Conservation (phyloP, 2,329 filamentous ascomycete genomes). For the Cladophialophora psammophila region DNA sequence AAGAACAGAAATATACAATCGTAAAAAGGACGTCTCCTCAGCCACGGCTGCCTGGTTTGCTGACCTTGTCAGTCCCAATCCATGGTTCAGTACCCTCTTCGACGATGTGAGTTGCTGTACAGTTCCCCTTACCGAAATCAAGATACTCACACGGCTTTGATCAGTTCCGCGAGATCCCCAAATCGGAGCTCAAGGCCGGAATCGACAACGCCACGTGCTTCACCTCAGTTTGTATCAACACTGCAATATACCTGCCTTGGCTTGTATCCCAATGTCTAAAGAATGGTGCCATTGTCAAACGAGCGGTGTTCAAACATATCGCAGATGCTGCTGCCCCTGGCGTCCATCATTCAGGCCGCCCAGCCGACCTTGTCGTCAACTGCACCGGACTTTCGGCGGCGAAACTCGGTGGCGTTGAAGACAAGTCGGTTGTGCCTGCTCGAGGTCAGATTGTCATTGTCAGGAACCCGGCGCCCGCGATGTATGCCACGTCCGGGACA, state of each 20-base stretch:
- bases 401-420: conserved; percentile 81
- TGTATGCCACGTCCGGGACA: conserved; percentile 74
- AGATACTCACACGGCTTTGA: conserved; percentile 8
- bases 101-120: conserved; percentile 63
- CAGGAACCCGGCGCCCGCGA: conserved; percentile 75
- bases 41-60: conserved; percentile 67
- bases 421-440: conserved; percentile 74
- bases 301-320: conserved; percentile 73
- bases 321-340: conserved; percentile 70
- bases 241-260: conserved; percentile 85
- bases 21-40: conserved; percentile 68
- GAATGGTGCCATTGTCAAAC: conserved; percentile 72
- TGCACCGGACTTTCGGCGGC: conserved; percentile 80
- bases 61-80: conserved; percentile 69
- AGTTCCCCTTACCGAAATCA: not conserved
- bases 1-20: conserved; percentile 64
- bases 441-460: conserved; percentile 87
- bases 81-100: conserved; percentile 77
- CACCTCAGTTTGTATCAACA: conserved; percentile 90
- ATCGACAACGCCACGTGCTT: conserved; percentile 78
- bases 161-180: conserved; percentile 67
- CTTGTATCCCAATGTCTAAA: conserved; percentile 80
- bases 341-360: conserved; percentile 64
- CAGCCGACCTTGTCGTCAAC: conserved; percentile 78
- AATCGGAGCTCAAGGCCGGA: conserved; percentile 65